A percentile compares a stretch with the other conserved stretches of the same genome.
Evolutionary conservation across 192 early-diverging fungal species (phyloP).

Genomic region (Haplosporangium gracile): DNA sequence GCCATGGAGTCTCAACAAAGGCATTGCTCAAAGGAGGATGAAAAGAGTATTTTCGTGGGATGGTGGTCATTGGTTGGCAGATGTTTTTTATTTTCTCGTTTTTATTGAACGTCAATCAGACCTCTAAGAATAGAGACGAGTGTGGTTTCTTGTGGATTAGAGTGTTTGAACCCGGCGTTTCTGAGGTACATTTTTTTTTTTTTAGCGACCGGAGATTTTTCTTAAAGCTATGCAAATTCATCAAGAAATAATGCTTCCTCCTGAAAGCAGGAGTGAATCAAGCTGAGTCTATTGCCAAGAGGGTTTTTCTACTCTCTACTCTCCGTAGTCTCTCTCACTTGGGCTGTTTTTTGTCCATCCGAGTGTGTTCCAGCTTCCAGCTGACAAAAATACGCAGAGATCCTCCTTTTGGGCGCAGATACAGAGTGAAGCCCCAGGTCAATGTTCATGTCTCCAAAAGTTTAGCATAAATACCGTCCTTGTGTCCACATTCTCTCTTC

Average conservation of each 20-base stretch:
- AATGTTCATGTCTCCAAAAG: not conserved
- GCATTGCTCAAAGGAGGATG: too few relatives aligned
- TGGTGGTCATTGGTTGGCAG: not conserved
- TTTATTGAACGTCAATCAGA: not conserved
- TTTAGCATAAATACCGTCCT: not conserved
- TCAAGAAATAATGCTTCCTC: not conserved
- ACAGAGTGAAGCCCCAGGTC: not conserved
- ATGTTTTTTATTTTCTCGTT: not conserved
- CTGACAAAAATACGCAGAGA: not conserved
- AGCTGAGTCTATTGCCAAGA: not conserved
- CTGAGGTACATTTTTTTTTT: not conserved
- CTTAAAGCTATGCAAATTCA: not conserved
- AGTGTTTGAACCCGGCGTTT: constrained; percentile 1
- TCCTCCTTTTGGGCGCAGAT: not conserved
- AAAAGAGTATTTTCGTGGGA: not conserved
- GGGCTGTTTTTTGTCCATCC: too few relatives aligned
- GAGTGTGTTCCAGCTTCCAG: too few relatives aligned
- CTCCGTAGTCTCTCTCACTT: not conserved
- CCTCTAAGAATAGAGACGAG: not conserved
- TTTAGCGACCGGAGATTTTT: not conserved
- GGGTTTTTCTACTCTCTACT: not conserved
- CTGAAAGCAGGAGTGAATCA: not conserved
- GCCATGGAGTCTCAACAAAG: too few relatives aligned
- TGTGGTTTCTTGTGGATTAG: not conserved
- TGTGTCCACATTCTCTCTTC: not conserved